Conservation (phyloP, 2,329 filamentous ascomycete species). For the Diaporthe velutina region DNA sequence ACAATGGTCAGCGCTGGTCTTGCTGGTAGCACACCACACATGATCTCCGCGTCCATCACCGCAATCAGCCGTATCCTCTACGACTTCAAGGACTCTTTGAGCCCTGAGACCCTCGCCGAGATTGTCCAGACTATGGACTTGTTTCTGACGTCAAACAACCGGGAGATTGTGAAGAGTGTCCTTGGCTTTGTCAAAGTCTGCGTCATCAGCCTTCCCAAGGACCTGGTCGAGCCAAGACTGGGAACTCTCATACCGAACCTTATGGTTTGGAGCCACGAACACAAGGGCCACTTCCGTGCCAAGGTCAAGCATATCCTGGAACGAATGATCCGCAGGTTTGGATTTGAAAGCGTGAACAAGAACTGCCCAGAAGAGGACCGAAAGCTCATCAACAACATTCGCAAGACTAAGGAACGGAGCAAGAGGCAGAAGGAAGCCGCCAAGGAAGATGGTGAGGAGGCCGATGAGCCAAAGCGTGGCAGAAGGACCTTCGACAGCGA, state of each 20-base stretch:
- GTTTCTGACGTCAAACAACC: slow-evolving; percentile 95
- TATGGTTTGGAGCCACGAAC: slow-evolving; percentile 96
- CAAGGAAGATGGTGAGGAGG: slow-evolving; percentile 68
- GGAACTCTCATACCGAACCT: slow-evolving; percentile 86
- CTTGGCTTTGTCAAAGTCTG: slow-evolving; percentile 98
- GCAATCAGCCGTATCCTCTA: slow-evolving; percentile 94
- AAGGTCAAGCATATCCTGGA: slow-evolving; percentile 99
- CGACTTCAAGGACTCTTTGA: slow-evolving; percentile 83
- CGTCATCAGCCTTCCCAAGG: slow-evolving; percentile 84
- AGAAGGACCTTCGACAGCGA: slow-evolving; percentile 83
- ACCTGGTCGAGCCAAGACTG: slow-evolving; percentile 83
- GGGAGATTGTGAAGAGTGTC: slow-evolving; percentile 95
- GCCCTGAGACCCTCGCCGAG: slow-evolving; percentile 79
- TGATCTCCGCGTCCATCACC: slow-evolving; percentile 97
- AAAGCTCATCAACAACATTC: slow-evolving; percentile 93
- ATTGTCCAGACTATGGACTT: slow-evolving; percentile 95
- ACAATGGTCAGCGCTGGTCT: slow-evolving; percentile 98
- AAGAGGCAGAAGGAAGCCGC: slow-evolving; percentile 88
- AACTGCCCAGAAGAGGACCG: slow-evolving; percentile 87
- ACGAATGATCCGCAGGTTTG: slow-evolving; percentile 92
- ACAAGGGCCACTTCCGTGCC: slow-evolving; percentile 95
- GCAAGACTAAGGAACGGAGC: slow-evolving; percentile 91
- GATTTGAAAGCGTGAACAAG: slow-evolving; percentile 82
- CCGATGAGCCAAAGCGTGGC: slow-evolving; percentile 66
- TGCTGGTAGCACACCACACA: slow-evolving; percentile 92